A percentile compares a stretch with the other conserved stretches of the same genome.
phyloP scores from a whole-genome alignment of 768 basidiomycete genomes.

The Cubamyces lactineus region DNA sequence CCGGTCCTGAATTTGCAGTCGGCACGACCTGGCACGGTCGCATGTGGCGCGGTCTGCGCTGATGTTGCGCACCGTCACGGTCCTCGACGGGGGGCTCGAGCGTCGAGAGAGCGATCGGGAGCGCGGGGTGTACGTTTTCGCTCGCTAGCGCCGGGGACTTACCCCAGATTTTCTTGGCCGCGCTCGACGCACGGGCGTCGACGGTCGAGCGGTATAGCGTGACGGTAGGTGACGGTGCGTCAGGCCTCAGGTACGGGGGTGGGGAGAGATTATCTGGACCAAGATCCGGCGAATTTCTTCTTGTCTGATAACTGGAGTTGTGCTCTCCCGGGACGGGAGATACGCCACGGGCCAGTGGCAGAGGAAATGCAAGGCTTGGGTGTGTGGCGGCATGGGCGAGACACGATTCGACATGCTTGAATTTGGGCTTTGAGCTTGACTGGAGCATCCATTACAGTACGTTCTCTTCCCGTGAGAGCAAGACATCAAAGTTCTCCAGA shows the following conservation, averaged over 20 bases:
- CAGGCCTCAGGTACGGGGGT: constrained; percentile 11
- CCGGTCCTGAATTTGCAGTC: constrained; percentile 15
- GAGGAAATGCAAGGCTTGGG: neutral
- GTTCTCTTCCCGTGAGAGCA: no score
- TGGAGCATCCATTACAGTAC: no score
- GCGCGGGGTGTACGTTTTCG: constrained; percentile 6
- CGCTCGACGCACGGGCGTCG: neutral
- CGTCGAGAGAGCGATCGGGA: constrained; percentile 3
- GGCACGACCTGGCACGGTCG: neutral
- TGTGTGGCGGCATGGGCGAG: no score
- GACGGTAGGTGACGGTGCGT: constrained; percentile 3
- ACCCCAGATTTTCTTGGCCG: constrained; percentile 11
- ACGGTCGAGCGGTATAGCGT: no score
- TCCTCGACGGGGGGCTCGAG: neutral
- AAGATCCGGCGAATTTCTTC: neutral
- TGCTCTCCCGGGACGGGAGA: no score
- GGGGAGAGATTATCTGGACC: neutral
- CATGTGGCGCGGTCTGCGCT: constrained; percentile 9
- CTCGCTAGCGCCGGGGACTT: constrained; percentile 14
- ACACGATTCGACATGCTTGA: no score
- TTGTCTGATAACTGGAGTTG: neutral
- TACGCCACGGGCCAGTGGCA: no score
- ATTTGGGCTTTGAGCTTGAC: no score
- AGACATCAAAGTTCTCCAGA: no score
- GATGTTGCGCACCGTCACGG: neutral